Percentiles rank a stretch among this genome's conserved stretches.
These are phyloP conservation scores for Naganishia vaughanmartiniae DNA, from an alignment of 768 basidiomycete genomes.

Conservation along the genomic window DNA sequence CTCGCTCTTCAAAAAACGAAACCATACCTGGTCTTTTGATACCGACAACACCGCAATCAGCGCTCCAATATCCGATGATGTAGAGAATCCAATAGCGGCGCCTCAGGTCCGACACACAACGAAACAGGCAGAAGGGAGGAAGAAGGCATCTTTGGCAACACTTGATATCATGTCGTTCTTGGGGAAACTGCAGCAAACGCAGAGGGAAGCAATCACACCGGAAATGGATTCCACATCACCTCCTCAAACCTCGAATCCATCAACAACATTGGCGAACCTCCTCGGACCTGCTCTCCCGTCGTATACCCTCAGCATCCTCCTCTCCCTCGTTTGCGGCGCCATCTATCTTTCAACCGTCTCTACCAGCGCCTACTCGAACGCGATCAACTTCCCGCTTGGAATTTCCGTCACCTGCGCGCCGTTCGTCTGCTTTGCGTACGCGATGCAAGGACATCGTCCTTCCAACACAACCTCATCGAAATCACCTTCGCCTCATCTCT, in stretches of 20 bases:
- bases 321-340: conserved; percentile 14
- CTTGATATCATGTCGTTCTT: background rate
- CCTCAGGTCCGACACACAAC: background rate
- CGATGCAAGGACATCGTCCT: background rate
- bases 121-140: background rate
- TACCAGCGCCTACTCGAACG: background rate
- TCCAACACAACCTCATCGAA: background rate
- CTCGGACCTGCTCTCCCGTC: background rate
- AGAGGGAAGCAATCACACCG: background rate
- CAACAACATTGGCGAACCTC: background rate
- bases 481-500: background rate
- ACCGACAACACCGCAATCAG: background rate
- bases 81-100: background rate
- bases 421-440: background rate
- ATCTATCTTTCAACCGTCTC: conserved; percentile 6
- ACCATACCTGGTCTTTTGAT: conserved; percentile 1
- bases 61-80: background rate
- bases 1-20: background rate
- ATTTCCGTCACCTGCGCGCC: conserved; percentile 20
- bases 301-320: conserved; percentile 5
- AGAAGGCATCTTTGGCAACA: background rate
- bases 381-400: conserved; percentile 17
- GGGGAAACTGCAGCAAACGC: background rate
- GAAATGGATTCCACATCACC: background rate
- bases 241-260: background rate